Base-by-base conservation (phyloP, 306 rosid species). In the Prunus mongolica region DNA sequence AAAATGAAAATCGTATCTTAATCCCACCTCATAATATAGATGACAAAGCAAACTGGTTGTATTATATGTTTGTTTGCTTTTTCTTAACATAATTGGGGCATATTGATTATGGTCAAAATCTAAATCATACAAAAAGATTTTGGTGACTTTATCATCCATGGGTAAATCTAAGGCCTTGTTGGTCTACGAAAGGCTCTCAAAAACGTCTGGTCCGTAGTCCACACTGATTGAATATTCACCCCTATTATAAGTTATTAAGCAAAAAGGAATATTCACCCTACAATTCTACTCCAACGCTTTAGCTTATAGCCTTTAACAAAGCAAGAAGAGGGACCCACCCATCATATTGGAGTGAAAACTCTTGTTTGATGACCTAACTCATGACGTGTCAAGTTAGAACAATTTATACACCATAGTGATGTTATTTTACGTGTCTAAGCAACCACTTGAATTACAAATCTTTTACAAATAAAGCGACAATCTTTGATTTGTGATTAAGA, bases 381-480 rank as follows among this genome's bases (percentile, higher is more conserved):
- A 20, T 14, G 50, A 71, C 30, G 30, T 34, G 41, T 34, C 8
- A 1, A 34, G 12, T 16, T 49, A 25, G n/a, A 27, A 7, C 12
- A 5, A 7, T 24, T 24, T 10, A 8, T 7, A 6, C 44, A 38
- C 44, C 0, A 1, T 7, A 38, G 2, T 7, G 2, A 38, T 38
- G 9, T 38, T 38, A 7, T 6, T 6, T 38, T 38, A 5, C 1
- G 2, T 0, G 8, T 1, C 0, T 32, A 1, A 32, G 0, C 7
- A 32, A 32, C 0, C 0, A 5, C 38, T 34, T 34, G 38, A 34
- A 32, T 32, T 32, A 32, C 1, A 32, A 32, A 32, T 0, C 0
- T 1, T 0, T 30, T 30, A 30, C 32, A 0, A 32, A 5, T 0
- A 5, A 6, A 32, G 9, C 1, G 2, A 0, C 0, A 7, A 38